phyloP scores from a whole-genome alignment of 2,329 filamentous ascomycete species.

The Chrysoporthe deuterocubensis region DNA sequence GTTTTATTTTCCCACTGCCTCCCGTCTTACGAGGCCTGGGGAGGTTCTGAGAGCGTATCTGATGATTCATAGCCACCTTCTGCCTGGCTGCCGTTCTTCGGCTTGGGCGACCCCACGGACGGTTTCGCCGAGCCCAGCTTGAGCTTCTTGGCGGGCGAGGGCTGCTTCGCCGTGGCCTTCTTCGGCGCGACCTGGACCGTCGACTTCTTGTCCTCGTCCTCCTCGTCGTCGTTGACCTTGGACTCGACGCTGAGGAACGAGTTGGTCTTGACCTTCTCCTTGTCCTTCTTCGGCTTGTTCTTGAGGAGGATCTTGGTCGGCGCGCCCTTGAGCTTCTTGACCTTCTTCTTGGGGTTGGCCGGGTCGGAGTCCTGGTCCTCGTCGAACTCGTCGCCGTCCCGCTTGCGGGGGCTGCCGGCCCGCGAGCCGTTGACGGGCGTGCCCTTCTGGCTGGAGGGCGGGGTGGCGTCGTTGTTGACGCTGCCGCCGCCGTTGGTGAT shows the following conservation, averaged over 20 bases:
- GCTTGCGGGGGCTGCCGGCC: slow-evolving; percentile 59
- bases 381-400: slow-evolving; percentile 60
- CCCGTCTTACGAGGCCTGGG: slow-evolving; percentile 31
- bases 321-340: slow-evolving; percentile 52
- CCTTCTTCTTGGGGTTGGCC: slow-evolving; percentile 61
- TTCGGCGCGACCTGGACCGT: slow-evolving; percentile 48
- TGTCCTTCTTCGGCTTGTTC: slow-evolving; percentile 59
- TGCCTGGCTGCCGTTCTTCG: slow-evolving; percentile 53
- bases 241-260: slow-evolving; percentile 57
- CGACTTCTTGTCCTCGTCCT: slow-evolving; percentile 42
- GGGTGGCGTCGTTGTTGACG: slow-evolving; percentile 60
- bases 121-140: slow-evolving; percentile 50
- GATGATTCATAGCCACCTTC: slow-evolving; percentile 62
- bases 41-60: slow-evolving; percentile 59
- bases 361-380: slow-evolving; percentile 57
- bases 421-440: slow-evolving; percentile 61
- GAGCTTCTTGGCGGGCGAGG: slow-evolving; percentile 50
- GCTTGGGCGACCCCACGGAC: slow-evolving; percentile 51
- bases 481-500: slow-evolving; percentile 59
- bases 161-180: slow-evolving; percentile 46
- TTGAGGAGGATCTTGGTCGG: slow-evolving; percentile 62
- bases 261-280: slow-evolving; percentile 55
- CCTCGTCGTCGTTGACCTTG: slow-evolving; percentile 43
- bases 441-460: slow-evolving; percentile 65
- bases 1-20: not conserved